A percentile compares a stretch with the other conserved stretches of the same genome.
Conservation (phyloP, 331 rosid genomes). For the Malus hybrid region DNA sequence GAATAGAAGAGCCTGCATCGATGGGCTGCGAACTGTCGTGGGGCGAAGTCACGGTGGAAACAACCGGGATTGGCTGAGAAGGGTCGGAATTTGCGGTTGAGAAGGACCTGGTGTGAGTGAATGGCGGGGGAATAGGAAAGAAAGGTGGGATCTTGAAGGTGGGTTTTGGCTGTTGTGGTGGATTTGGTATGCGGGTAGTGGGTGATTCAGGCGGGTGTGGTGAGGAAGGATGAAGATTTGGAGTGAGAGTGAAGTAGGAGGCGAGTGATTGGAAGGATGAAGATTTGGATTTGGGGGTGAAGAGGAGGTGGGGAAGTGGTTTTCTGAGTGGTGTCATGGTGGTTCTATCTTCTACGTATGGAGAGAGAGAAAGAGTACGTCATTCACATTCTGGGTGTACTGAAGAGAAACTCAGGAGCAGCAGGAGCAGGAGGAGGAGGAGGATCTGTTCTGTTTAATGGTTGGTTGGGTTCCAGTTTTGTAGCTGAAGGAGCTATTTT, state of each 20-base stretch:
- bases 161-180: neutral
- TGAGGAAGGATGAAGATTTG: too few species aligned
- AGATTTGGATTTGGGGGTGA: neutral
- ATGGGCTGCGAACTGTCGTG: slow-evolving; percentile 13
- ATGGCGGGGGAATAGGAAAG: neutral
- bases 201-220: neutral
- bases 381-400: too few species aligned
- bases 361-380: too few species aligned
- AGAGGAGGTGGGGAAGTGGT: slow-evolving; percentile 2
- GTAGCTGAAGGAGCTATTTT: too few species aligned
- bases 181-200: neutral
- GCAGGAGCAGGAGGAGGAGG: too few species aligned
- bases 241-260: neutral
- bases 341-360: neutral
- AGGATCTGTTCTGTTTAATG: too few species aligned
- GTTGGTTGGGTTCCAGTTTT: too few species aligned
- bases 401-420: too few species aligned
- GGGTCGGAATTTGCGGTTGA: neutral
- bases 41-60: slow-evolving; percentile 9
- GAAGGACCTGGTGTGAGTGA: neutral
- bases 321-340: slow-evolving; percentile 1
- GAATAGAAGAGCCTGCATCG: slow-evolving; percentile 59
- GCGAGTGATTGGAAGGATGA: neutral
- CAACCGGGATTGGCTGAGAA: slow-evolving; percentile 3
- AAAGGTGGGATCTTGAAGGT: neutral